These are phyloP conservation scores for Phaeoacremonium minimum DNA, from an alignment of 2,329 filamentous ascomycete genomes.

Conservation along the genomic window DNA sequence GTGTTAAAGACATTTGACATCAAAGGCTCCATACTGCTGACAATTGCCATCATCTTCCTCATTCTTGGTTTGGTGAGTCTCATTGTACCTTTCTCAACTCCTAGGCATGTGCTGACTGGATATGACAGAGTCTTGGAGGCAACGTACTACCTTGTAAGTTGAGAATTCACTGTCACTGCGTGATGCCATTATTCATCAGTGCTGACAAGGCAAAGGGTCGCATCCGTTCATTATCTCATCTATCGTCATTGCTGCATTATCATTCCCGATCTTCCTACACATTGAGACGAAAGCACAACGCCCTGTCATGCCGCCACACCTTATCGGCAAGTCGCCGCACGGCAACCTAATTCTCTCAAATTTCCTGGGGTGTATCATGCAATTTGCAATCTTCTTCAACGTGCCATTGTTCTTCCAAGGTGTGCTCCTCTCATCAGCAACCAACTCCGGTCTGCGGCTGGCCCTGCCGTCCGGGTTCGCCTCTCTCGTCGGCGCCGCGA, in stretches of 20 bases:
- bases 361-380: conserved; percentile 43
- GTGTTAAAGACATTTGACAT: conserved; percentile 55
- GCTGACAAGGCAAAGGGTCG: conserved; percentile 33
- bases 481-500: conserved; percentile 49
- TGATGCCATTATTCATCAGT: too few relatives aligned
- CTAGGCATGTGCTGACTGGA: conserved; percentile 1
- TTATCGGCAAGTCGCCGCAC: conserved; percentile 46
- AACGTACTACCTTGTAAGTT: conserved; percentile 54
- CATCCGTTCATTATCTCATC: conserved; percentile 54
- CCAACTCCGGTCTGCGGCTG: conserved; percentile 68
- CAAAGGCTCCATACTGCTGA: conserved; percentile 48
- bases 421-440: conserved; percentile 65
- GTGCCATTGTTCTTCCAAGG: conserved; percentile 74
- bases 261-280: conserved; percentile 47
- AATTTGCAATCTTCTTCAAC: conserved; percentile 57
- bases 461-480: conserved; percentile 57
- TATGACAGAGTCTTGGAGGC: conserved; percentile 52
- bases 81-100: background rate
- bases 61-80: conserved; percentile 52
- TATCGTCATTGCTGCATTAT: conserved; percentile 40
- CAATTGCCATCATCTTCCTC: conserved; percentile 48
- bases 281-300: conserved; percentile 44
- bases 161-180: conserved; percentile 1
- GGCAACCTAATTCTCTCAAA: conserved; percentile 55
- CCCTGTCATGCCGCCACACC: conserved; percentile 57